These are phyloP conservation scores for Houttuynia cordata DNA, from an alignment of 164 flowering plant species.

Conservation along the genomic window DNA sequence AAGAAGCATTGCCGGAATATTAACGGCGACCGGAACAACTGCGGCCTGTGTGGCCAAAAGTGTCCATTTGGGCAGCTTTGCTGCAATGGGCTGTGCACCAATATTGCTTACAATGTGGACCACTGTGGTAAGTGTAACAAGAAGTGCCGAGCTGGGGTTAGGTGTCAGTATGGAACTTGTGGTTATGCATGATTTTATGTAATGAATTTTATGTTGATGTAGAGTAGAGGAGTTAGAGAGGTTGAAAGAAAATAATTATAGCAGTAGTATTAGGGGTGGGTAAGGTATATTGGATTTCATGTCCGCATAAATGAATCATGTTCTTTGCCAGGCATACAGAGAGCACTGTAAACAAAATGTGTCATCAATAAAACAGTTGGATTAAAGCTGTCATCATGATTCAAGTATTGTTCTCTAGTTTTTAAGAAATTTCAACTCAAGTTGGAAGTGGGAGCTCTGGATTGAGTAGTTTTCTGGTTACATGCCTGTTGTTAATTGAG, in stretches of 20 bases:
- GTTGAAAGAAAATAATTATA: background rate
- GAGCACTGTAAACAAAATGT: too few species aligned
- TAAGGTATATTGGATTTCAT: too few species aligned
- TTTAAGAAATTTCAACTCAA: too few species aligned
- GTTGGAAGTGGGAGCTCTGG: too few species aligned
- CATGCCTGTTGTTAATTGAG: too few species aligned
- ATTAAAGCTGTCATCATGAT: too few species aligned
- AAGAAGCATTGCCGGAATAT: conserved; percentile 49
- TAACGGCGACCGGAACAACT: conserved; percentile 42
- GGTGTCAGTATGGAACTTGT: conserved; percentile 39
- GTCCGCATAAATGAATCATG: too few species aligned
- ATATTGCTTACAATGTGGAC: conserved; percentile 11
- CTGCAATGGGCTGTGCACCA: conserved; percentile 36
- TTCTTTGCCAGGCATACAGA: too few species aligned
- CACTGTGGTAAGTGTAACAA: conserved; percentile 50
- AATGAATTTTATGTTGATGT: background rate
- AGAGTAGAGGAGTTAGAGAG: background rate
- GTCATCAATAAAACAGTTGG: too few species aligned
- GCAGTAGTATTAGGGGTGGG: too few species aligned
- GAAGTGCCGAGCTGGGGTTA: conserved; percentile 27
- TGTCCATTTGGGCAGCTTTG: conserved; percentile 41
- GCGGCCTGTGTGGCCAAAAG: conserved; percentile 36
- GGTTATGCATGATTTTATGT: conserved; percentile 33
- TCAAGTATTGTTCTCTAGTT: too few species aligned
- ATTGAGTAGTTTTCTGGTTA: too few species aligned